Percentiles rank a stretch among this genome's conserved stretches.
phyloP scores from a whole-genome alignment of 768 basidiomycete genomes.

The Russula brevipes region DNA sequence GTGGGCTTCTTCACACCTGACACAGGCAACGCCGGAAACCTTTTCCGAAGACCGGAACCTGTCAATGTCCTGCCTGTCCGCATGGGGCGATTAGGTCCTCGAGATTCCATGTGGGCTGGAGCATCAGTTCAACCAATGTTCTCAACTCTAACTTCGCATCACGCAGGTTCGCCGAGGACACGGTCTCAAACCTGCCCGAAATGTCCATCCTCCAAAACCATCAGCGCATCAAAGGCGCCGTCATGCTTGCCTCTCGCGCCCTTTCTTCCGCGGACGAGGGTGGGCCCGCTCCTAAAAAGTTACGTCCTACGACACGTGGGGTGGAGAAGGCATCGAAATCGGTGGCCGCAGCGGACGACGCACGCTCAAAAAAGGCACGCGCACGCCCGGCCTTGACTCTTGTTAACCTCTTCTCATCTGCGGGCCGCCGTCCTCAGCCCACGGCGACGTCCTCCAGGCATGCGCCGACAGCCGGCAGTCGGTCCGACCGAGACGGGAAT shows the following conservation, averaged over 20 bases:
- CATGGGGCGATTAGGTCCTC: conserved; percentile 48
- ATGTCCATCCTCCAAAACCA: conserved; percentile 50
- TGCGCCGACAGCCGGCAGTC: conserved; percentile 34
- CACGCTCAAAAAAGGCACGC: conserved; percentile 86
- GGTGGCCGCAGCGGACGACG: conserved; percentile 45
- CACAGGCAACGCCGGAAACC: conserved; percentile 47
- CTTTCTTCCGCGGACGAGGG: conserved; percentile 80
- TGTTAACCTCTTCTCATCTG: conserved; percentile 83
- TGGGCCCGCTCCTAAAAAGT: conserved; percentile 70
- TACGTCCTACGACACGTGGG: conserved; percentile 56
- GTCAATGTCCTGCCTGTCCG: conserved; percentile 52
- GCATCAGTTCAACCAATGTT: not conserved
- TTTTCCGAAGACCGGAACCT: conserved; percentile 49
- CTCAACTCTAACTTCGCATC: conserved; percentile 8
- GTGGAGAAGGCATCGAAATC: conserved; percentile 52
- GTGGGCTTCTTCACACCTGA: conserved; percentile 77
- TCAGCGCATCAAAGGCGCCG: conserved; percentile 36
- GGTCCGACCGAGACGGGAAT: conserved; percentile 46
- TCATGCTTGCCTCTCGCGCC: conserved; percentile 45
- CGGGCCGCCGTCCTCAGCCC: conserved; percentile 65
- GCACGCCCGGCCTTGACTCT: conserved; percentile 82
- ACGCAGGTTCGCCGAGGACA: conserved; percentile 40
- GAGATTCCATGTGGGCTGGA: conserved; percentile 57
- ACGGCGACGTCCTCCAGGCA: conserved; percentile 56
- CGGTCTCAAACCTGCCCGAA: conserved; percentile 49